A percentile compares a stretch with the other conserved stretches of the same genome.
phyloP scores from a whole-genome alignment of 306 rosid species.

The Luffa acutangula region DNA sequence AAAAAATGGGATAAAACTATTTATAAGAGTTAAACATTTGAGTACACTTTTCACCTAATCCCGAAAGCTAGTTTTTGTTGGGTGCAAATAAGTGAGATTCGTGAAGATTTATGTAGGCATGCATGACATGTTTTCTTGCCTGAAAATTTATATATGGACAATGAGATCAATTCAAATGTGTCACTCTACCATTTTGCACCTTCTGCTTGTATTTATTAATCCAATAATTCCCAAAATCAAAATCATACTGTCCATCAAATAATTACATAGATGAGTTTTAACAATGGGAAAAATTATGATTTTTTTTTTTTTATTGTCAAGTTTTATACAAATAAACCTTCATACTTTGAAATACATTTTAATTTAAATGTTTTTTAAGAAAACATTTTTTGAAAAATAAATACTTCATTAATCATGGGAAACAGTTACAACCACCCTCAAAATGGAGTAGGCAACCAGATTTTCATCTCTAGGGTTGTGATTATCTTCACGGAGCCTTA shows the following conservation, averaged over 20 bases:
- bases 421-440: no score
- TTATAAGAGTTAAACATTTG: background rate
- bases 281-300: background rate
- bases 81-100: constrained; percentile 3
- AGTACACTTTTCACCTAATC: background rate
- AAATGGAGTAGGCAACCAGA: no score
- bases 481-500: no score
- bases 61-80: constrained; percentile 4
- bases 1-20: background rate
- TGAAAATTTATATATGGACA: background rate
- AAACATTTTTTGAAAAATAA: no score
- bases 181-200: background rate
- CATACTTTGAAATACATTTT: no score
- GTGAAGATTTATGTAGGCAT: background rate
- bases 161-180: constrained; percentile 1
- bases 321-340: no score
- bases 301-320: background rate
- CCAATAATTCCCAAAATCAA: background rate
- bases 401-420: no score
- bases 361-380: no score
- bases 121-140: background rate
- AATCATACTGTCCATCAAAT: background rate
- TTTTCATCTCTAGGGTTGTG: no score
- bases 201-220: background rate
- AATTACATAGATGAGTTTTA: background rate